A percentile compares a stretch with the other conserved stretches of the same genome.
These are phyloP conservation scores for Hippophae tibetana DNA, from an alignment of 306 rosid genomes.

Conservation along the genomic window DNA sequence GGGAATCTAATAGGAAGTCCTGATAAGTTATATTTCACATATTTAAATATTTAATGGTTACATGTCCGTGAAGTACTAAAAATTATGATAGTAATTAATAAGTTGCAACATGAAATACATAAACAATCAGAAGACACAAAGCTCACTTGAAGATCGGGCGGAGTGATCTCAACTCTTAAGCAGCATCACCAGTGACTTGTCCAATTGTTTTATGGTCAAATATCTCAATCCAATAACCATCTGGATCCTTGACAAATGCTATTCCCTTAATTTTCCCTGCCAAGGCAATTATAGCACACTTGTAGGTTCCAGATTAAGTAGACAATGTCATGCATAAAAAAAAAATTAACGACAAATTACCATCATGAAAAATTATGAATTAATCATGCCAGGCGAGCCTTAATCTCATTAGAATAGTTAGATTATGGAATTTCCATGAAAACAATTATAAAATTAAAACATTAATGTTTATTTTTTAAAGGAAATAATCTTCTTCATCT, in stretches of 20 bases:
- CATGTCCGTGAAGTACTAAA: not conserved
- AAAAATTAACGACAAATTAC: not conserved
- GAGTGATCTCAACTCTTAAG: conserved; percentile 22
- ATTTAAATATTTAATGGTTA: not conserved
- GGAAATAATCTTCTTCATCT: too few species aligned
- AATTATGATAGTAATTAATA: too few species aligned
- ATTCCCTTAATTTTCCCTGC: conserved; percentile 91
- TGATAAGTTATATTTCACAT: too few species aligned
- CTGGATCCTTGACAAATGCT: conserved; percentile 92
- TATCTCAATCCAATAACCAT: conserved; percentile 93
- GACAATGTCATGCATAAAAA: not conserved
- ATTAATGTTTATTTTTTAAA: too few species aligned
- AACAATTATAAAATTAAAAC: too few species aligned
- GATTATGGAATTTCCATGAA: too few species aligned
- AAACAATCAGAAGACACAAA: not conserved
- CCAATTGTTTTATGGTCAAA: conserved; percentile 67
- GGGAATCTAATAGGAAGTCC: too few species aligned
- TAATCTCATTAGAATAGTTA: too few species aligned
- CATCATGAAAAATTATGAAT: not conserved
- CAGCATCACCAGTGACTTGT: conserved; percentile 19
- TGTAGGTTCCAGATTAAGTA: not conserved
- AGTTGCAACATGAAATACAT: not conserved
- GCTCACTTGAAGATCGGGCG: conserved; percentile 24
- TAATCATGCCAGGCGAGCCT: too few species aligned
- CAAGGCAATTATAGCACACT: conserved; percentile 5